Evolutionary conservation across 2,329 filamentous ascomycete genomes (phyloP), one percentile per base, ranked within the genome.

Genomic region (Pseudogymnoascus sp.): DNA sequence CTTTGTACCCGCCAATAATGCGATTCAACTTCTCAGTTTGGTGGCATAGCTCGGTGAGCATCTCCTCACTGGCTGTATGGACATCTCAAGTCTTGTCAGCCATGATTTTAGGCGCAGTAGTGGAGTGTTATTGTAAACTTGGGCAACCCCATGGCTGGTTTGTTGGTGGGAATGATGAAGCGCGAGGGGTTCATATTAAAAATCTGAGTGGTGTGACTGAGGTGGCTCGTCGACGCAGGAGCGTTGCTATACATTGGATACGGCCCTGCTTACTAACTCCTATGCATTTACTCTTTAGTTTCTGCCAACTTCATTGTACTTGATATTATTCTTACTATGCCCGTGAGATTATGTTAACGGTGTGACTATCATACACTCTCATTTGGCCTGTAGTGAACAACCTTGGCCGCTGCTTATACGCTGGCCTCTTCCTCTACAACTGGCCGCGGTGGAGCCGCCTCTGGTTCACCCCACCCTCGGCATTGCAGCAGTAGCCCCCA

Each of bases 21-120:
- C 59, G 60, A 38, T 62, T 60, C 60, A 58, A 30, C 59, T 50
- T 22, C 58, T 60, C 50, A 5, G 50, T 60, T 30, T 62, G 32
- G 14, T 61, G 28, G 14, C 62, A 63, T 5, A 63, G 32, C 41
- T 59, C 8, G 43, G 60, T 57, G 32, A 65, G 43, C 54, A 14
- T 57, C 57, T 63, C 64, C 63, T 67, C 58, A 32, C 43, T 60
- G 12, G 61, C 41, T 32, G 43, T 60, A 16, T 62, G 58, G 18
- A 62, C 39, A 20, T 62, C 58, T 47, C 32, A 62, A 39, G 58
- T 18, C 1, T 25, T 8, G 41, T 47, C 41, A 2, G 41, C 20
- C 20, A 28, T 47, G 7, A 47, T n/a, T 28, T 47, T 28, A 47
- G 22, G 18, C 6, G 38, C 8, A 9, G 38, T 20, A 39, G 38